Conservation (phyloP, 2,329 filamentous ascomycete species). For the Fusarium sp. region DNA sequence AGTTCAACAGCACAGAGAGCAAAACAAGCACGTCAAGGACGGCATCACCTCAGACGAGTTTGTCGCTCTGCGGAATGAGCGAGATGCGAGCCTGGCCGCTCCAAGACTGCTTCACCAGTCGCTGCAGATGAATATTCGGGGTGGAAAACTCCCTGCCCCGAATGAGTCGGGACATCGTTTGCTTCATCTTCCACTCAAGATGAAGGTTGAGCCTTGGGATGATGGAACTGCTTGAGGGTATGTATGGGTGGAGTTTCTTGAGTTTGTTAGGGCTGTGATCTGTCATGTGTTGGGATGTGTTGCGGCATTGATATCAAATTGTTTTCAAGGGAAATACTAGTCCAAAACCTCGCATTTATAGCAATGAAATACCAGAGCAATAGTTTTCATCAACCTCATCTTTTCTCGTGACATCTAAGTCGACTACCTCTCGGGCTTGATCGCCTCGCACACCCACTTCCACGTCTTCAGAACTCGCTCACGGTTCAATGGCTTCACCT, state of each 20-base stretch:
- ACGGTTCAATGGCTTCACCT: slow-evolving; percentile 22
- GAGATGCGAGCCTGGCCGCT: slow-evolving; percentile 57
- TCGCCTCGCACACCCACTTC: slow-evolving; percentile 33
- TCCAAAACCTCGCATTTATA: not conserved
- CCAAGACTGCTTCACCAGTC: slow-evolving; percentile 63
- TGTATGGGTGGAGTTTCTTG: not conserved
- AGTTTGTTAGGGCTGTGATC: not conserved
- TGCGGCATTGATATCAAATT: not conserved
- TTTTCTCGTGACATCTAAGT: not conserved
- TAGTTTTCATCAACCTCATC: not conserved
- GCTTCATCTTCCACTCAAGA: slow-evolving; percentile 51
- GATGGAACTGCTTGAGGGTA: not conserved
- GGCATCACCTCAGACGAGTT: slow-evolving; percentile 58
- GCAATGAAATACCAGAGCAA: not conserved
- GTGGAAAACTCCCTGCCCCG: slow-evolving; percentile 55
- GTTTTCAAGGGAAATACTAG: not conserved
- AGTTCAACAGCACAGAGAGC: slow-evolving; percentile 57
- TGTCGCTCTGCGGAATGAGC: slow-evolving; percentile 54
- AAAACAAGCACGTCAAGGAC: slow-evolving; percentile 62
- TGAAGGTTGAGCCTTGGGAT: not conserved
- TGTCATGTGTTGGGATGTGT: not conserved
- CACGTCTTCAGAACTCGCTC: slow-evolving; percentile 35
- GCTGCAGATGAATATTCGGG: slow-evolving; percentile 65
- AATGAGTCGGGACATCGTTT: slow-evolving; percentile 47
- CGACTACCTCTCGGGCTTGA: not conserved